These are phyloP conservation scores for Plectranthus barbatus DNA, from an alignment of 257 asterid genomes.

Conservation along the genomic window DNA sequence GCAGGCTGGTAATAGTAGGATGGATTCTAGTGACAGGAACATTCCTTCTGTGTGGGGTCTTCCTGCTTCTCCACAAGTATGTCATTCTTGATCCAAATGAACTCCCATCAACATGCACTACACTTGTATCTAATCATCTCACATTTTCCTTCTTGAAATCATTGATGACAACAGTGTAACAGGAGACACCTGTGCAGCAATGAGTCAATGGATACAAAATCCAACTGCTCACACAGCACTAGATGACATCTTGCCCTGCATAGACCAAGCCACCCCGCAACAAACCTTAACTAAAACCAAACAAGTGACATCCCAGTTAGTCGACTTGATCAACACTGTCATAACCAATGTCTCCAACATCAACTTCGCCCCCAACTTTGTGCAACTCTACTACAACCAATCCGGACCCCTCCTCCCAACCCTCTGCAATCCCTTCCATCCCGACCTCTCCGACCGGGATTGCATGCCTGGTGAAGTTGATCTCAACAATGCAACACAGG, in stretches of 20 bases:
- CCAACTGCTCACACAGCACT: constrained; percentile 82
- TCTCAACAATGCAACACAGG: constrained; percentile 76
- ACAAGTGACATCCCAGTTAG: constrained; percentile 69
- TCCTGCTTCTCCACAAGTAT: constrained; percentile 85
- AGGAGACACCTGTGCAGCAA: constrained; percentile 75
- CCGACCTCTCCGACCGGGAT: constrained; percentile 51
- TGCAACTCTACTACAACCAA: constrained; percentile 70
- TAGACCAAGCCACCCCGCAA: constrained; percentile 66
- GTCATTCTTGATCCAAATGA: not conserved
- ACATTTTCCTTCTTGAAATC: too few species aligned
- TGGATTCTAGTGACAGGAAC: constrained; percentile 91
- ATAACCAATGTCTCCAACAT: constrained; percentile 75
- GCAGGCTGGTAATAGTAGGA: constrained; percentile 72
- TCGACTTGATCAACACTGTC: constrained; percentile 49
- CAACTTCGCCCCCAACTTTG: constrained; percentile 66
- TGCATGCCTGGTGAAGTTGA: constrained; percentile 61
- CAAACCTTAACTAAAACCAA: constrained; percentile 58
- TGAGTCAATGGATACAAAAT: constrained; percentile 78
- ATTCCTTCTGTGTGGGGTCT: constrained; percentile 72
- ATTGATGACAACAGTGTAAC: constrained; percentile 38
- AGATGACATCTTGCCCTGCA: constrained; percentile 77
- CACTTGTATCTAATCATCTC: too few species aligned
- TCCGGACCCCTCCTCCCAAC: constrained; percentile 79
- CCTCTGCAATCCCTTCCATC: constrained; percentile 74
- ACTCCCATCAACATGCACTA: too few species aligned